Evolutionary conservation across 805 yeast species (phyloP), one percentile per base, ranked within the genome.

Genomic region (Tetrapisispora arboricola): DNA sequence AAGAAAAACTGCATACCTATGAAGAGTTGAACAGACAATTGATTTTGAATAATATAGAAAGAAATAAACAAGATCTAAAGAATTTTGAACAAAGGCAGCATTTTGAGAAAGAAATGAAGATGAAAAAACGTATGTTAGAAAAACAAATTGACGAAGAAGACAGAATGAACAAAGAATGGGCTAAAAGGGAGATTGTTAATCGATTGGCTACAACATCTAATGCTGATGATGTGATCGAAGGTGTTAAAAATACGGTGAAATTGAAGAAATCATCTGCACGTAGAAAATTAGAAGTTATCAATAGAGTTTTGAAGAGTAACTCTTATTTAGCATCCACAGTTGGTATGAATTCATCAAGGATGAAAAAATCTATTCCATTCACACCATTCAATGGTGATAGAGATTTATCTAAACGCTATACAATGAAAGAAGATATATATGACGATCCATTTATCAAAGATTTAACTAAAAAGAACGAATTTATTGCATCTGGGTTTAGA

Each of bases 351-450:
- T 46, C 53, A 22, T 48, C 47, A 21, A 53, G 57, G 36, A 54
- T 50, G 42, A 62, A 57, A 39, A 64, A 59, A 18, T 49, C 57
- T 13, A 65, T 71, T 6, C 97, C 97, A 15, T 90, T 88, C 60
- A 87, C 97, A 10, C 97, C 97, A 8, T 90, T 90, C 64, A 78
- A 80, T 55, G 96, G 96, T 34, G 97, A 90, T 63, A 70, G 92
- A 45, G 79, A 81, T 44, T 45, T 65, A 7, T 61, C 67, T 19
- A 68, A 69, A 40, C 68, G 72, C 22, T 87, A 76, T 61, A 64
- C 60, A 10, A 61, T 78, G 16, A 57, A 63, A 5, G 54, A 50
- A 15, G 40, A 54, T 1, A 48, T 53, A 21, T 82, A 81, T 56
- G 70, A 68, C 43, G 92, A 84, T 57, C 85, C 90, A 17, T 71